phyloP scores from a whole-genome alignment of 768 basidiomycete genomes.

The Suillus occidentalis region DNA sequence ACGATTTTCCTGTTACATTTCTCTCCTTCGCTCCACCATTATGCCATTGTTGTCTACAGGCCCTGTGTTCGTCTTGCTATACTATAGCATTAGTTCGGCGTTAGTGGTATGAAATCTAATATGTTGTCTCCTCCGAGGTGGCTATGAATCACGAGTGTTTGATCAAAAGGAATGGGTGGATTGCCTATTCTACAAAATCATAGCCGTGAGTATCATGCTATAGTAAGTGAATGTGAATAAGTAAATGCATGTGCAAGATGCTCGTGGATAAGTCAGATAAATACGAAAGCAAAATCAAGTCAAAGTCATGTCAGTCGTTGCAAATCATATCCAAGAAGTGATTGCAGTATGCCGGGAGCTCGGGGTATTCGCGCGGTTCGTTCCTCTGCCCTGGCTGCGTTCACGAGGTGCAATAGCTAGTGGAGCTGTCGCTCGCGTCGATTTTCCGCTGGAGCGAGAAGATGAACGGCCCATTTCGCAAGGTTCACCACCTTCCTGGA shows the following conservation, averaged over 20 bases:
- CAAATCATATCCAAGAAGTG: conserved; percentile 2
- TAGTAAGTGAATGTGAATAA: conserved; percentile 1
- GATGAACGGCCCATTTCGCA: conserved; percentile 13
- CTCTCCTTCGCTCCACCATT: conserved; percentile 14
- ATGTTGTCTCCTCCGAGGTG: not conserved
- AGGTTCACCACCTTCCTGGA: conserved; percentile 53
- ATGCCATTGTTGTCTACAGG: conserved; percentile 2
- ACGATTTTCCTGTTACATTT: conserved; percentile 22
- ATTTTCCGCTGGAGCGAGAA: conserved; percentile 2
- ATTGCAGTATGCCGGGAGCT: not conserved
- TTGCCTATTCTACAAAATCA: not conserved
- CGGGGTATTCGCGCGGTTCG: not conserved
- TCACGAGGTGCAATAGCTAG: conserved; percentile 11
- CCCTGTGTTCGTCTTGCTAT: not conserved
- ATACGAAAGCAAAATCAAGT: not conserved
- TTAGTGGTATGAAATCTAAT: conserved; percentile 7
- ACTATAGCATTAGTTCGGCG: conserved; percentile 7
- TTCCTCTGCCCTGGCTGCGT: conserved; percentile 17
- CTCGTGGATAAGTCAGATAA: not conserved
- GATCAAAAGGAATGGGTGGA: not conserved
- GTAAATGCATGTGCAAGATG: conserved; percentile 5
- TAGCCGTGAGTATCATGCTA: not conserved
- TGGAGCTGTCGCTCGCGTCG: not conserved
- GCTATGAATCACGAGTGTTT: not conserved
- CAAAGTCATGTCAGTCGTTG: not conserved